phyloP scores from a whole-genome alignment of 768 basidiomycete genomes.

The Goffeauzyma gilvescens region DNA sequence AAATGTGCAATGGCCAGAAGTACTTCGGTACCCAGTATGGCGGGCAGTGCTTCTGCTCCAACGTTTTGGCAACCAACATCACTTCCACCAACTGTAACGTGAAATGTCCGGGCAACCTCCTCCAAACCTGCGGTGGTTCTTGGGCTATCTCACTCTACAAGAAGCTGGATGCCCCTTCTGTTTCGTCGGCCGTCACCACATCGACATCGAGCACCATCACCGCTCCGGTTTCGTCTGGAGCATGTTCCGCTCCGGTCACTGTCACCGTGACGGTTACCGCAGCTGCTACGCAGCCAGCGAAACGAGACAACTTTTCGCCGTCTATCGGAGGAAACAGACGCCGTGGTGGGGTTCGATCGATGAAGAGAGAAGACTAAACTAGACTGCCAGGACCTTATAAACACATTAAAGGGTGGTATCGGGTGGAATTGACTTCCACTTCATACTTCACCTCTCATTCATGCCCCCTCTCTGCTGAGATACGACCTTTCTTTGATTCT shows the following conservation, averaged over 20 bases:
- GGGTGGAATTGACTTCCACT: too few species aligned
- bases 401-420: too few species aligned
- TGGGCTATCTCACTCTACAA: background rate
- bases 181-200: background rate
- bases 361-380: too few species aligned
- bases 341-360: too few species aligned
- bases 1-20: background rate
- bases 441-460: too few species aligned
- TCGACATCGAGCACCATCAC: background rate
- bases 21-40: constrained; percentile 1
- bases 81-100: background rate
- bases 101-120: background rate
- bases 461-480: too few species aligned
- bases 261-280: constrained; percentile 1
- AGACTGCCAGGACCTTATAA: too few species aligned
- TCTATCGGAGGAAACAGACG: too few species aligned
- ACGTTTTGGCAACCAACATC: background rate
- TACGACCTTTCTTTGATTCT: too few species aligned
- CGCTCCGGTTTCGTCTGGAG: background rate
- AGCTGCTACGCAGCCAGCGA: background rate
- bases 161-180: background rate
- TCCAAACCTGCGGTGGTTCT: background rate
- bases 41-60: background rate
- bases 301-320: too few species aligned
- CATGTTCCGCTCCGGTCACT: background rate